Evolutionary conservation across 1,139 yeast species (phyloP), one percentile per base, ranked within the genome.

Genomic region (Blastobotrys illinoisensis): DNA sequence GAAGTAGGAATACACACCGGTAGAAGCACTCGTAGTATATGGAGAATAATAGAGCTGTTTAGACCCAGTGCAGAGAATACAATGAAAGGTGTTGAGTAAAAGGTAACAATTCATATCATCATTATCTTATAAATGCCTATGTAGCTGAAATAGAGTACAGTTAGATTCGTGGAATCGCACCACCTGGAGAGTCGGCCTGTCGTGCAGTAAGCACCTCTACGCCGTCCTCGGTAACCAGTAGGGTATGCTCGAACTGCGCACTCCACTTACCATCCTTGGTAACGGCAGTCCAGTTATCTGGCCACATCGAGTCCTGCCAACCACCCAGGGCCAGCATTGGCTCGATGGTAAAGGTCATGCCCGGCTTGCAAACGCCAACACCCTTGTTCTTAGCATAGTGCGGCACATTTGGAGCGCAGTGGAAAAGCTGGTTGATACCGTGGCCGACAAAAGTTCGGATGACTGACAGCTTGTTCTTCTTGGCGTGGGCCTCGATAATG

Each of bases 271-370:
- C 98, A 68, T 93, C 98, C 54, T 81, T 83, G 18, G 98, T 93
- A 23, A 83, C 81, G 1, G 96, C 82, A 11, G 99, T 95, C 99
- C 99, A 95, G 72, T 88, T 88, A 71, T 95, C 99, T 1, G 99
- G 99, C 99, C 99, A 95, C 52, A 84, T 77, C 56, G 80, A 73
- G 70, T 91, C 99, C 65, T 81, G 81, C 74, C 82, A 85, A 0
- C 86, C 75, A n/a, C 99, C 99, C 60, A 85, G 76, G 67, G 89
- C 87, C 64, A 95, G 80, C 99, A 95, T 95, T 48, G 99, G 99
- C 73, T 95, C 99, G 57, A 95, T 90, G 19, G 99, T 95, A 75
- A 95, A 95, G 14, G 89, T 91, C 86, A 91, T 88, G 19, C 99
- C 99, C 18, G 97, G 91, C 69, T 89, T 89, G 73, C 95, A 91